A percentile compares a stretch with the other conserved stretches of the same genome.
These are phyloP conservation scores for Malania oleifera DNA, from an alignment of 164 flowering plant genomes.

Conservation along the genomic window DNA sequence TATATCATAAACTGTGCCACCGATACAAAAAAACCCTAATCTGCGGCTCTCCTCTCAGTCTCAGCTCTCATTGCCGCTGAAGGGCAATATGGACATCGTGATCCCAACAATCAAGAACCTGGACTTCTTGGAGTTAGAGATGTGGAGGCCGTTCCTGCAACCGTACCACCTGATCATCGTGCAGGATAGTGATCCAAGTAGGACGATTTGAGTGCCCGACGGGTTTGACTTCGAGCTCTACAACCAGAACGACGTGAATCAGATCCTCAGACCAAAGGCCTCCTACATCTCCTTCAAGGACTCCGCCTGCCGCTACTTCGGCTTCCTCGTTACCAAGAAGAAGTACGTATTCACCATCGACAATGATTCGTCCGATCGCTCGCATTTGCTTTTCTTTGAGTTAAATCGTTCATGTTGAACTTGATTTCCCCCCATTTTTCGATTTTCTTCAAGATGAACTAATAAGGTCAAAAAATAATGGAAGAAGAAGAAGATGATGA, in stretches of 20 bases:
- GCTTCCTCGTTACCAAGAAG: conserved; percentile 36
- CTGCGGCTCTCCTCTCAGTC: too few species aligned
- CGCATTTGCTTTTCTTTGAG: too few species aligned
- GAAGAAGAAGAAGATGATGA: too few species aligned
- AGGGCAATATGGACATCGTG: conserved; percentile 41
- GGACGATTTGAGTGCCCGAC: conserved; percentile 34
- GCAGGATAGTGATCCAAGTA: conserved; percentile 46
- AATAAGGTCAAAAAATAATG: too few species aligned
- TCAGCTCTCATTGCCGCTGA: conserved; percentile 29
- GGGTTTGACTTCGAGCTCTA: conserved; percentile 45
- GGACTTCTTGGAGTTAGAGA: conserved; percentile 37
- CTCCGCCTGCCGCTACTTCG: conserved; percentile 38
- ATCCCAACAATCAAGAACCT: conserved; percentile 44
- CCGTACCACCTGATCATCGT: conserved; percentile 42
- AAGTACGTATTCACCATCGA: conserved; percentile 50
- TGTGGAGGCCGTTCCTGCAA: conserved; percentile 37
- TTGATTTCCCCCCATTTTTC: too few species aligned
- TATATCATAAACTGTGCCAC: too few species aligned
- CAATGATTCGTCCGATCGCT: too few species aligned
- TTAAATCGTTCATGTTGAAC: too few species aligned
- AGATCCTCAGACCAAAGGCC: conserved; percentile 44
- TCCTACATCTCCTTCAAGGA: conserved; percentile 43
- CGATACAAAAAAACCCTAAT: too few species aligned
- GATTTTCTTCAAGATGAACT: too few species aligned
- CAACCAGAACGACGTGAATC: conserved; percentile 32